Base-by-base conservation (phyloP, 2,329 filamentous ascomycete genomes). In the Cordyceps fumosorosea region DNA sequence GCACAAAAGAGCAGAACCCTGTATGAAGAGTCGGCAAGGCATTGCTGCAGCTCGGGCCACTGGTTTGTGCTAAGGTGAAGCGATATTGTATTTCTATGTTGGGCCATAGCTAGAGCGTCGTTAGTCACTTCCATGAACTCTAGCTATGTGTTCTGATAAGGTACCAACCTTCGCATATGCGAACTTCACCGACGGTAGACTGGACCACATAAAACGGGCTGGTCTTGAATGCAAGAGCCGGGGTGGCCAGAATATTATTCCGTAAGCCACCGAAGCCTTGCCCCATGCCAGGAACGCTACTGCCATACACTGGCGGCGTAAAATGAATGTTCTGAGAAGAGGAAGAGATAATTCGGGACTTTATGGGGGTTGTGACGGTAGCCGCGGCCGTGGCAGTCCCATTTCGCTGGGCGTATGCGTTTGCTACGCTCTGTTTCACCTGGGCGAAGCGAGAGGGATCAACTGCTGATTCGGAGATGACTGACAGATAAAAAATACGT, bases 1-100 rank as follows among this genome's bases (percentile, higher is more conserved):
- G 90, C 87, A 69, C 92, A 96, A 71, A 96, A 96, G 5, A 97
- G 81, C 84, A 97, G 88, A 48, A 96, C 81, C 56, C 87, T 84
- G 68, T 89, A 76, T 14, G 81, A 81, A n/a, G 81, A 78, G 64
- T 93, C 86, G 8, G 74, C 72, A 29, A 82, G 75, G 55, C 92
- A 80, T 52, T 80, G 81, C 45, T 82, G 75, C 10, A 86, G 79
- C 14, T 78, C 73, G 2, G 81, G 76, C 34, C 82, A 72, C 16
- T 82, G 82, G 60, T 86, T 80, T 8, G 80, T 67, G 62, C 73
- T 80, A 42, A 86, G 65, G 7, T 71, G 67, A 32, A 84, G 69
- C 5, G 69, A 71, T 54, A 84, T 72, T 34, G 79, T 81, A 64
- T 81, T 82, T 45, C 78, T 72, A 66, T 82, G 80, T 62, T 80